These are phyloP conservation scores for Alternaria burnsii DNA, from an alignment of 2,329 filamentous ascomycete species.

Conservation along the genomic window DNA sequence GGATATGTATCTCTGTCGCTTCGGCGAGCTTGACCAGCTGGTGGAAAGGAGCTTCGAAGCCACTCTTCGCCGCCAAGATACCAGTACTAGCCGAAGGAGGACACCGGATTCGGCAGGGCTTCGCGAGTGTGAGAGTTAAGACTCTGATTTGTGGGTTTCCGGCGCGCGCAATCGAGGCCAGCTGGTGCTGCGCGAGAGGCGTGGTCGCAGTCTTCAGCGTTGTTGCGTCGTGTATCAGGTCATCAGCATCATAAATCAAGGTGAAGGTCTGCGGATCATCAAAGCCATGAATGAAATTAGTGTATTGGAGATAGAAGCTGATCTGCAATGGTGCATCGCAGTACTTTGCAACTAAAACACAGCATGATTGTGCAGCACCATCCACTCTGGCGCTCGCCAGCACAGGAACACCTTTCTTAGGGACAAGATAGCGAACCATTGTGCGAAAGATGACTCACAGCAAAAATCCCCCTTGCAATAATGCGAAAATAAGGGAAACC, in stretches of 20 bases:
- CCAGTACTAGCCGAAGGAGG: neutral
- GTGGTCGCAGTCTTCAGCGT: constrained; percentile 9
- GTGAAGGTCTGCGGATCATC: constrained; percentile 21
- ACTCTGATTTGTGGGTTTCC: constrained; percentile 22
- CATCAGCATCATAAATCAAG: constrained; percentile 29
- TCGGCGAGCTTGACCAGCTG: constrained; percentile 19
- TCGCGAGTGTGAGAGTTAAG: constrained; percentile 11
- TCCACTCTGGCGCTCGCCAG: constrained; percentile 17
- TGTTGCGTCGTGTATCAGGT: constrained; percentile 20
- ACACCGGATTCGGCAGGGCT: constrained; percentile 21
- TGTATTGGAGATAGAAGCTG: constrained; percentile 21
- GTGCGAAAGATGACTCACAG: constrained; percentile 17
- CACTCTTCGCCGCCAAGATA: constrained; percentile 9
- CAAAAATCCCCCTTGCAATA: constrained; percentile 12
- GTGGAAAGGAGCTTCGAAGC: constrained; percentile 12
- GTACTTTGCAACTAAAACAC: constrained; percentile 20
- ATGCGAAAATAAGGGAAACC: constrained; percentile 14
- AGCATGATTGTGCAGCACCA: constrained; percentile 14
- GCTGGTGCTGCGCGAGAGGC: constrained; percentile 6
- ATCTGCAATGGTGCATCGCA: constrained; percentile 17
- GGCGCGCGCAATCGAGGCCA: constrained; percentile 18
- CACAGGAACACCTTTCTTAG: constrained; percentile 21
- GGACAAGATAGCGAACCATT: constrained; percentile 11
- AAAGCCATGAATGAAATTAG: constrained; percentile 14
- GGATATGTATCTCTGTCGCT: constrained; percentile 19